phyloP scores from a whole-genome alignment of 176 grass and related monocot genomes.

The Eremochloa ophiuroides region DNA sequence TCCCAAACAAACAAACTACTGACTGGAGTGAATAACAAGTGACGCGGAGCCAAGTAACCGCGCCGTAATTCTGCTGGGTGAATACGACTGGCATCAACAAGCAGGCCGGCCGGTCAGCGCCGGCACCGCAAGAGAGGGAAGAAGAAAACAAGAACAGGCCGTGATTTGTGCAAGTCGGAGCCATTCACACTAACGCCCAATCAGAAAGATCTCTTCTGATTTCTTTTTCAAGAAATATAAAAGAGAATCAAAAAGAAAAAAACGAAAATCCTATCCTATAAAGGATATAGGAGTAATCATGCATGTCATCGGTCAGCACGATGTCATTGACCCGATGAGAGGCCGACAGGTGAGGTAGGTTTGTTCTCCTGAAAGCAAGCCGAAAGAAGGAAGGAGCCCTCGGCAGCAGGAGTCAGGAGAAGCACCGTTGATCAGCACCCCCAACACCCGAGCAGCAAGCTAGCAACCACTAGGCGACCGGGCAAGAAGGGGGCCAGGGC shows the following conservation, averaged over 20 bases:
- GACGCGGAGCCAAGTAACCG: background rate
- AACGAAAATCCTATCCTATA: background rate
- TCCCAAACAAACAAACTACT: background rate
- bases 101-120: background rate
- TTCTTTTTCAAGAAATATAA: background rate
- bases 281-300: constrained; percentile 4
- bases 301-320: background rate
- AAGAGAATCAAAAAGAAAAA: rapidly evolving
- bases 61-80: background rate
- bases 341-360: background rate
- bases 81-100: background rate
- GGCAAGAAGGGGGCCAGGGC: background rate
- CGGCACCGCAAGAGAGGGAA: background rate
- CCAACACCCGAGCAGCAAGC: background rate
- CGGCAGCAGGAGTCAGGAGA: background rate
- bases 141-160: background rate
- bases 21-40: background rate
- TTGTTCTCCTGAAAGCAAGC: too few species aligned
- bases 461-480: background rate
- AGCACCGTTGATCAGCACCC: background rate
- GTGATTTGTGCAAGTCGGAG: background rate
- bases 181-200: background rate
- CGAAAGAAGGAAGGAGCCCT: background rate
- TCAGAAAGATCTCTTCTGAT: background rate
- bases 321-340: constrained; percentile 29